Base-by-base conservation (phyloP, 306 rosid genomes). In the Senna siamea region DNA sequence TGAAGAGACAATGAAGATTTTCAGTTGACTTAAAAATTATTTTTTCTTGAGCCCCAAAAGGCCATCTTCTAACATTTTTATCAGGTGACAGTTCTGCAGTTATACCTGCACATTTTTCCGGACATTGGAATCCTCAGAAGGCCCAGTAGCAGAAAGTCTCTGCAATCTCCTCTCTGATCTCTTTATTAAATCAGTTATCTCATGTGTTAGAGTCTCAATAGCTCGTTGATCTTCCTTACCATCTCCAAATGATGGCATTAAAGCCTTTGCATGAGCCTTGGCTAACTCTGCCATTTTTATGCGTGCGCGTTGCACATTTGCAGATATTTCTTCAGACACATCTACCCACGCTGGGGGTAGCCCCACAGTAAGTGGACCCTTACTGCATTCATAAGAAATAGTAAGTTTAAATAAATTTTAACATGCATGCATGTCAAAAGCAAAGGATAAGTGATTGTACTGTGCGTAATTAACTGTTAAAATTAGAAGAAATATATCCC, bases 301-400 rank as follows among this genome's bases (percentile, higher is more conserved):
- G 28, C 93, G 90, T 15, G 98, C 92, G 54, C 88, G 92, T 75
- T 95, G 99, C 77, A 95, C 93, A 57, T 88, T 80, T 63, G 84
- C 84, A 23, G 97, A 85, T 90, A 95, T 90, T 74, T 95, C 99
- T 86, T 95, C 99, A 15, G 98, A 95, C 17, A 92, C 78, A 88
- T 92, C 98, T 72, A 95, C 98, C 99, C 99, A 92, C 7, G 98
- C 95, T 5, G 99, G 99, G 28, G 99, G 97, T 57, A 94, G 86
- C 74, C 98, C 99, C 69, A 95, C 89, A 5, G 89, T 90, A 59
- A 87, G 76, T 52, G 80, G 80, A 76, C 87, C 96, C 83, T 81
- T 86, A 73, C 97, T 91, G 93, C 82, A 84, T 63, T 26, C 74
- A 72, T 41, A 22, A 59, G 51, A 75, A 61, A 71, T 37, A 85